Base-by-base conservation (phyloP, 78 protist species). In the Tieghemostelium lacteum region DNA sequence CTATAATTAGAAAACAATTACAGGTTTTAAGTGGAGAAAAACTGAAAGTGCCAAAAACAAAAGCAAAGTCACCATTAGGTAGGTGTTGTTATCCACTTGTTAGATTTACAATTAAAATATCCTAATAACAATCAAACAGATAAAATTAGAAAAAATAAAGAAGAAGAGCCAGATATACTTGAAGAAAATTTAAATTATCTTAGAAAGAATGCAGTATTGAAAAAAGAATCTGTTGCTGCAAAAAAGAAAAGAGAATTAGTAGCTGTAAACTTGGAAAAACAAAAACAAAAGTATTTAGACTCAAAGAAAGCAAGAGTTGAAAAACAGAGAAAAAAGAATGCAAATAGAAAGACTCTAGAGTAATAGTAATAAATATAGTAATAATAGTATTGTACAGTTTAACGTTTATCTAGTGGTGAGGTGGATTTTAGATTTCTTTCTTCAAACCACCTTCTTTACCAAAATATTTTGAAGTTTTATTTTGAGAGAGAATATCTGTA, bases 151-250 rank as follows among this genome's bases (percentile, higher is more conserved):
- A 17, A 42, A 71, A 28, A 71, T 31, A 71, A 71, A 52, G 49
- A 24, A 26, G 63, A 50, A 33, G 45, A 71, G 22, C 33, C 24
- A 22, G 61, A 50, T 40, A 10, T 71, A 40, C 39, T 71, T 16
- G 63, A 28, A 71, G 45, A 71, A 37, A 71, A 71, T 52, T 71
- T 71, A 52, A 71, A 71, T 22, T 16, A 50, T 8, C n/a, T 71
- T 22, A 24, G 19, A 71, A 71, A 50, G 45, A 42, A 71, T 50
- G 17, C 61, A 7, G 31, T 29, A 31, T 22, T 71, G 14, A 31
- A 29, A 71, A 49, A 28, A 17, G 77, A 71, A 71, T 71, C 77
- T 33, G 50, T 36, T 50, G 77, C 77, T 50, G 60, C 77, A 50
- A 45, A 50, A 31, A 71, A 71, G 33, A 71, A 50, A 20, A 71